Evolutionary conservation across 2,329 filamentous ascomycete genomes (phyloP).

Genomic region (Zarea fungicola): DNA sequence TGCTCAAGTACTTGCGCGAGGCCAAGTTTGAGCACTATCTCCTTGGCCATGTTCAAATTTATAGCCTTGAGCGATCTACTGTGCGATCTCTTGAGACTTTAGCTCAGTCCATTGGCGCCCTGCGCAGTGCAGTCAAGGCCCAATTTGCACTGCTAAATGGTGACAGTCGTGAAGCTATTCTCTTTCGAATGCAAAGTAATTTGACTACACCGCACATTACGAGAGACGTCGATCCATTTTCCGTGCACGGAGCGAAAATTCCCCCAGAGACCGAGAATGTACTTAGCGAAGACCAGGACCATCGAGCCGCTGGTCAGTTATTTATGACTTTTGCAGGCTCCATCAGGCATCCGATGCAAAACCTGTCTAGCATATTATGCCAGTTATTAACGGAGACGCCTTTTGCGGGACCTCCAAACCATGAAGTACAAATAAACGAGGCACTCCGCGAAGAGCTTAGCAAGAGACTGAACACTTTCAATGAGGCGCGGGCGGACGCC

Average conservation of each 20-base stretch:
- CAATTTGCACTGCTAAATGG: slow-evolving; percentile 75
- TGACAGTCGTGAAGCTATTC: slow-evolving; percentile 3
- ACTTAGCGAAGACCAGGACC: background rate
- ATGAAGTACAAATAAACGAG: slow-evolving; percentile 65
- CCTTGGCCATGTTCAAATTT: slow-evolving; percentile 68
- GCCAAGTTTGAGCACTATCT: slow-evolving; percentile 81
- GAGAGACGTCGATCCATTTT: slow-evolving; percentile 7
- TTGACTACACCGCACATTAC: background rate
- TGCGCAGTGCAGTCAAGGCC: slow-evolving; percentile 78
- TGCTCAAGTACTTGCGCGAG: slow-evolving; percentile 72
- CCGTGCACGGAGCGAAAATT: background rate
- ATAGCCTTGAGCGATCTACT: slow-evolving; percentile 67
- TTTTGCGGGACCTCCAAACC: slow-evolving; percentile 60
- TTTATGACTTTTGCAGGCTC: slow-evolving; percentile 62
- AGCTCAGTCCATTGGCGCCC: slow-evolving; percentile 77
- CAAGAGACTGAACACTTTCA: slow-evolving; percentile 70
- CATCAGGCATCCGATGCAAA: slow-evolving; percentile 85
- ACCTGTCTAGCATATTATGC: slow-evolving; percentile 75
- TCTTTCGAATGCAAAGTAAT: slow-evolving; percentile 3
- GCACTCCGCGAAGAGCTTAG: slow-evolving; percentile 70
- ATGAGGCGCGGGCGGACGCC: slow-evolving; percentile 64
- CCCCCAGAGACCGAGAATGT: background rate
- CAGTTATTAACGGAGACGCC: slow-evolving; percentile 78
- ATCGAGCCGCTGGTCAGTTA: background rate
- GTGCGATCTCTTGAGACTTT: slow-evolving; percentile 77